A percentile compares a stretch with the other conserved stretches of the same genome.
These are phyloP conservation scores for Erysimum pusillum DNA, from an alignment of 441 rosid genomes.

Conservation along the genomic window DNA sequence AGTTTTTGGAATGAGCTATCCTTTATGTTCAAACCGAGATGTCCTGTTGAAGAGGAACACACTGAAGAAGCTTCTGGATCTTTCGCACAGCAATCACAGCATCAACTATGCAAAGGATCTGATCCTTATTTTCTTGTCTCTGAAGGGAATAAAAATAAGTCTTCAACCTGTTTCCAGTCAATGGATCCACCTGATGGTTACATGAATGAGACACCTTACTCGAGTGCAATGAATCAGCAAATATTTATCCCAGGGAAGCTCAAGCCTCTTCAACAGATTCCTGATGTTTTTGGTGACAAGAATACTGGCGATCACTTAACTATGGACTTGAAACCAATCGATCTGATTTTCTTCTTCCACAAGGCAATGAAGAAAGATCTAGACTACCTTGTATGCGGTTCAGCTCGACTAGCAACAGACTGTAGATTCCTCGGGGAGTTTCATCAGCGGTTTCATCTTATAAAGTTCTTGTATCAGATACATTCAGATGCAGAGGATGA, in stretches of 20 bases:
- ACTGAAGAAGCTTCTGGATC: constrained; percentile 51
- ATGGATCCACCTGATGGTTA: constrained; percentile 39
- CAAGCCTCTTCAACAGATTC: constrained; percentile 45
- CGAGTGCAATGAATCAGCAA: constrained; percentile 60
- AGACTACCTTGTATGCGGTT: constrained; percentile 70
- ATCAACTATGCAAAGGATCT: constrained; percentile 26
- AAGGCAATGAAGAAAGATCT: constrained; percentile 86
- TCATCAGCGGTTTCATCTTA: constrained; percentile 61
- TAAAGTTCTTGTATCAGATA: constrained; percentile 64
- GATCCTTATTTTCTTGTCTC: constrained; percentile 35
- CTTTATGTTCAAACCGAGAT: constrained; percentile 57
- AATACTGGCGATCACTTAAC: constrained; percentile 43
- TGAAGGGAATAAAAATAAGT: constrained; percentile 46
- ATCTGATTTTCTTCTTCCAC: constrained; percentile 82
- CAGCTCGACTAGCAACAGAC: constrained; percentile 66
- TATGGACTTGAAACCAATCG: constrained; percentile 67
- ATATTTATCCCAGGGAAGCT: constrained; percentile 52
- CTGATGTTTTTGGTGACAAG: constrained; percentile 51
- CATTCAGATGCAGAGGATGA: constrained; percentile 88
- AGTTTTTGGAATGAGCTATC: constrained; percentile 62
- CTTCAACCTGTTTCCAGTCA: constrained; percentile 42
- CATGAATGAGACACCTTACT: constrained; percentile 54
- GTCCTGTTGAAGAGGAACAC: constrained; percentile 50
- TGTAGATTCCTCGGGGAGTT: constrained; percentile 64
- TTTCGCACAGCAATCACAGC: constrained; percentile 40